Evolutionary conservation across 1,284 basidiomycete genomes (phyloP).

Genomic region (Cerioporus squamosus): DNA sequence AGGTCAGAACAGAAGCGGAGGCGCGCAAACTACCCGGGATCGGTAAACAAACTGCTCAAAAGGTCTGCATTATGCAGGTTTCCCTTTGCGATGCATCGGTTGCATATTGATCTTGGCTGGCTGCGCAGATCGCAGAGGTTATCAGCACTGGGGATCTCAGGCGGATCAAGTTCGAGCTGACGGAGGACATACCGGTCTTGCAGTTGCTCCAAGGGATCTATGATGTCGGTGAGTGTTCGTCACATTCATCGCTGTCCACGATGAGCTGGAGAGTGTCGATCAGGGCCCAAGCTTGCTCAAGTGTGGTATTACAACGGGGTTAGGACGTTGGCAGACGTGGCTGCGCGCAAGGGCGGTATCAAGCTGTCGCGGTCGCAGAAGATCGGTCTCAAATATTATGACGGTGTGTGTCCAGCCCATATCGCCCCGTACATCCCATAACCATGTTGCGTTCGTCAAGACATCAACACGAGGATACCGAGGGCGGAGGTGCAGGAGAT

Average conservation of each 20-base stretch:
- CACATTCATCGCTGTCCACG: background rate
- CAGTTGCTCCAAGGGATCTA: constrained; percentile 79
- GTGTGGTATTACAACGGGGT: constrained; percentile 81
- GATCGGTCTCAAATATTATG: constrained; percentile 80
- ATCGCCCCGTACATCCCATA: background rate
- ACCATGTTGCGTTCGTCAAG: constrained; percentile 42
- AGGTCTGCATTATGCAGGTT: constrained; percentile 47
- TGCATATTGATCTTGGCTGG: background rate
- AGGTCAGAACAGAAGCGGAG: constrained; percentile 66
- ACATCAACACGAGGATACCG: constrained; percentile 84
- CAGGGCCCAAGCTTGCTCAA: constrained; percentile 66
- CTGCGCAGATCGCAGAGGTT: constrained; percentile 75
- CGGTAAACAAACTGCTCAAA: constrained; percentile 75
- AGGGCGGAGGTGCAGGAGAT: constrained; percentile 77
- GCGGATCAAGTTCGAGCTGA: constrained; percentile 65
- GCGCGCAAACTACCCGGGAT: constrained; percentile 69
- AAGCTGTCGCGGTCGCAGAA: constrained; percentile 68
- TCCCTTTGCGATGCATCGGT: background rate
- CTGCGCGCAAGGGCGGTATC: constrained; percentile 59
- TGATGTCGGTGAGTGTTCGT: constrained; percentile 68
- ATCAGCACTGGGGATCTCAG: constrained; percentile 67
- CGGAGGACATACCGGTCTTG: constrained; percentile 58
- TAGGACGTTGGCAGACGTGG: constrained; percentile 78
- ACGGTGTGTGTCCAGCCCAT: constrained; percentile 51
- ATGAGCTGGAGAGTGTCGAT: background rate